Evolutionary conservation across 306 rosid species (phyloP).

Genomic region (Arachis stenosperma): DNA sequence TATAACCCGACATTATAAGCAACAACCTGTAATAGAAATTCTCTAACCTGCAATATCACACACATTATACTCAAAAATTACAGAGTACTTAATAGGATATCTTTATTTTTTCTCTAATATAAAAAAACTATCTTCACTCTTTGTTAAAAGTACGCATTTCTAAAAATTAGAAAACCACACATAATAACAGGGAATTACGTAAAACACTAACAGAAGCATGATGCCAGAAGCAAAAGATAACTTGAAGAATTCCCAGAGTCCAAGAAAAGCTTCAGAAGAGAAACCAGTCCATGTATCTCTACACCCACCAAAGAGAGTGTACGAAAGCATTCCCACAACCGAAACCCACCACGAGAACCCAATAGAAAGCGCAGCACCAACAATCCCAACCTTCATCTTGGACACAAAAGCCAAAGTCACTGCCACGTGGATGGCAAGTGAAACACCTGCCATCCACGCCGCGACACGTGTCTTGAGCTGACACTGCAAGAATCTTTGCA

Average conservation of each 20-base stretch:
- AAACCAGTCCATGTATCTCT: slow-evolving; percentile 67
- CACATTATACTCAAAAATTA: slow-evolving; percentile 14
- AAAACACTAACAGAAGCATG: slow-evolving; percentile 62
- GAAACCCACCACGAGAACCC: slow-evolving; percentile 70
- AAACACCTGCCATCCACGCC: slow-evolving; percentile 59
- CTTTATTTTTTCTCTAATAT: too few relatives aligned
- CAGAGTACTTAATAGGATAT: background rate
- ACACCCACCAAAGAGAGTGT: slow-evolving; percentile 64
- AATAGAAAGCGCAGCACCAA: slow-evolving; percentile 60
- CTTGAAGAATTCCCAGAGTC: slow-evolving; percentile 71
- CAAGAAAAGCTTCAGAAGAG: slow-evolving; percentile 63
- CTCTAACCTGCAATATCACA: slow-evolving; percentile 62
- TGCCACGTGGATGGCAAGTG: slow-evolving; percentile 52
- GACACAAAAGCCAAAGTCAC: slow-evolving; percentile 62
- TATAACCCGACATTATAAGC: slow-evolving; percentile 61
- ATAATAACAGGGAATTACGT: background rate
- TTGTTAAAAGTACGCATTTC: background rate
- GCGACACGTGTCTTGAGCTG: slow-evolving; percentile 56
- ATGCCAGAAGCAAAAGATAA: slow-evolving; percentile 73
- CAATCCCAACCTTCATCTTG: slow-evolving; percentile 50
- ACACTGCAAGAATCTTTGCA: slow-evolving; percentile 73
- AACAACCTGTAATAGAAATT: slow-evolving; percentile 63
- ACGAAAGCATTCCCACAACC: slow-evolving; percentile 52
- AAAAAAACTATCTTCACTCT: too few relatives aligned
- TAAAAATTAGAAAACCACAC: background rate